Evolutionary conservation across 164 flowering plant species (phyloP).

Genomic region (Kingdonia uniflora): DNA sequence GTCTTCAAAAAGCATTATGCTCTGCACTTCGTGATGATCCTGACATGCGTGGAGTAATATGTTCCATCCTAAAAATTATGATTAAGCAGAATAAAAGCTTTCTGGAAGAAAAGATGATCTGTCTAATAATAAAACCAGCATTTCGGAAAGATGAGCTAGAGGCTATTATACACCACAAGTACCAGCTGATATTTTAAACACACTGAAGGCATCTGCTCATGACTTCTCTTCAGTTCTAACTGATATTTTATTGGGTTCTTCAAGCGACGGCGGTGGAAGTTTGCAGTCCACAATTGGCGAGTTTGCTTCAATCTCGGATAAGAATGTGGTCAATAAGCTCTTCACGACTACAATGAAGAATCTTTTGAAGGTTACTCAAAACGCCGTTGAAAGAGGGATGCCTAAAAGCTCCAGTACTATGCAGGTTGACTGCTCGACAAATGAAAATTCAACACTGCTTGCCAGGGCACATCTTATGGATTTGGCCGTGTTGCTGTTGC

Average conservation of each 20-base stretch:
- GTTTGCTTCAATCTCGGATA: conserved; percentile 76
- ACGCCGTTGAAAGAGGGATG: conserved; percentile 29
- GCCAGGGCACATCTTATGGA: conserved; percentile 73
- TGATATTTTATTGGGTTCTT: conserved; percentile 38
- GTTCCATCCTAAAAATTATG: conserved; percentile 69
- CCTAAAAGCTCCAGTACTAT: conserved; percentile 29
- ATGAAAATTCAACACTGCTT: conserved; percentile 26
- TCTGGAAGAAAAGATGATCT: conserved; percentile 33
- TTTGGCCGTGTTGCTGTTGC: conserved; percentile 64
- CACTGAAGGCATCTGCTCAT: conserved; percentile 45
- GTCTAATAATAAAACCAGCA: conserved; percentile 23
- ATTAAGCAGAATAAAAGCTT: conserved; percentile 68
- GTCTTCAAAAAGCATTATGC: conserved; percentile 34
- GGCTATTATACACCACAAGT: conserved; percentile 47
- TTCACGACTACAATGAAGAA: conserved; percentile 46
- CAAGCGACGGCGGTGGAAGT: conserved; percentile 61
- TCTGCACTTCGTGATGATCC: conserved; percentile 48
- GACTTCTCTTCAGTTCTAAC: conserved; percentile 44
- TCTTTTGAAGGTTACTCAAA: conserved; percentile 51
- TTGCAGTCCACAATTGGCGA: conserved; percentile 77
- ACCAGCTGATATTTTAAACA: conserved; percentile 48
- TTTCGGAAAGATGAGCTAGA: conserved; percentile 39
- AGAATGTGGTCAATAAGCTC: conserved; percentile 30
- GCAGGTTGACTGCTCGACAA: conserved; percentile 43
- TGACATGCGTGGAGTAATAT: conserved; percentile 66